Conservation (phyloP, 805 yeast species). For the Starmerella gropengiesseri region DNA sequence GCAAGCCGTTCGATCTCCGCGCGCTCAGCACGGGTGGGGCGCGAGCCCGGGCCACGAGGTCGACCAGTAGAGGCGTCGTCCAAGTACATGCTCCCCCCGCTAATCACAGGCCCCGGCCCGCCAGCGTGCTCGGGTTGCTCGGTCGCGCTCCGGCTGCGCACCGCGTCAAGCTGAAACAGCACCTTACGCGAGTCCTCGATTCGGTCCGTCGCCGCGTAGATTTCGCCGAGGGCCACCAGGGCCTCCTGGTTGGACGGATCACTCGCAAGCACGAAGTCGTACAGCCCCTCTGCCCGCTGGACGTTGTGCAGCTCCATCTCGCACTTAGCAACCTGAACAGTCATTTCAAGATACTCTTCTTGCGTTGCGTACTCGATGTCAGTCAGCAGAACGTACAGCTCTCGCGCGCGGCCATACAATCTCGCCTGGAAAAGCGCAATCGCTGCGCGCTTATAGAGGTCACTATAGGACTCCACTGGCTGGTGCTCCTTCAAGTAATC, state of each 20-base stretch:
- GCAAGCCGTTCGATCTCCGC: constrained; percentile 44
- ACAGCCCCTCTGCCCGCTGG: constrained; percentile 27
- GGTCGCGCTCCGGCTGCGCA: constrained; percentile 2
- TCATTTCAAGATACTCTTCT: constrained; percentile 30
- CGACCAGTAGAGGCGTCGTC: background rate
- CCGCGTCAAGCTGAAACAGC: constrained; percentile 10
- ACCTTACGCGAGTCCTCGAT: constrained; percentile 25
- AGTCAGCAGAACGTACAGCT: constrained; percentile 48
- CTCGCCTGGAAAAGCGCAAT: constrained; percentile 58
- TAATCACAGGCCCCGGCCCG: background rate
- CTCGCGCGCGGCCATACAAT: constrained; percentile 62
- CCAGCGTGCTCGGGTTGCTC: background rate
- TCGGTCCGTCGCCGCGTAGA: constrained; percentile 40
- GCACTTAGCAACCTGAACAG: constrained; percentile 62
- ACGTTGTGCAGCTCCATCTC: constrained; percentile 51
- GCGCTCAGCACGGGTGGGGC: constrained; percentile 20
- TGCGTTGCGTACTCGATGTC: constrained; percentile 27
- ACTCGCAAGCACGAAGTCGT: constrained; percentile 21
- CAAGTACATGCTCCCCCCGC: constrained; percentile 4
- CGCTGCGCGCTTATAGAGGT: constrained; percentile 70
- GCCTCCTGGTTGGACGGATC: constrained; percentile 50
- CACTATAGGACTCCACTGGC: constrained; percentile 48
- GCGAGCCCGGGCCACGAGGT: constrained; percentile 9
- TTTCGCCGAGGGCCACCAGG: constrained; percentile 71
- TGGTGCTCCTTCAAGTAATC: constrained; percentile 45